Conservation (phyloP, 306 rosid genomes). For the Prunus mume region DNA sequence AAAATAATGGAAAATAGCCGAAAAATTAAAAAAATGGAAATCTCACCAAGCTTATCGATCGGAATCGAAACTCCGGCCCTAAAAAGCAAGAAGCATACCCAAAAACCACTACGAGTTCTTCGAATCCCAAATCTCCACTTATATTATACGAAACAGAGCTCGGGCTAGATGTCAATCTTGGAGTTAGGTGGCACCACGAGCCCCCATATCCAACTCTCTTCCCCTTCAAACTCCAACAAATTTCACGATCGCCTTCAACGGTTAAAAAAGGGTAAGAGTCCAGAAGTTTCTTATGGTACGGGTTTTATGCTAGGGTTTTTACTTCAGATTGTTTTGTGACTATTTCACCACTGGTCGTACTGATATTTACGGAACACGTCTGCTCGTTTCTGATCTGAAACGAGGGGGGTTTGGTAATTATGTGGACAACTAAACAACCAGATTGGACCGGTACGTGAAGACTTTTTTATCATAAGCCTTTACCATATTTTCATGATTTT, state of each 20-base stretch:
- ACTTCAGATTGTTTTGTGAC: not conserved
- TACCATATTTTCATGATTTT: not conserved
- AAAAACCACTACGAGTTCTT: not conserved
- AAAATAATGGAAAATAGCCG: not conserved
- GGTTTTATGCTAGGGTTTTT: not conserved
- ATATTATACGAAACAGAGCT: not conserved
- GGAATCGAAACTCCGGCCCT: slow-evolving; percentile 41
- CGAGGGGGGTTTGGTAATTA: slow-evolving; percentile 19
- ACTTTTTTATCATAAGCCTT: not conserved
- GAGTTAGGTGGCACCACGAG: slow-evolving; percentile 38
- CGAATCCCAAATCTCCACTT: not conserved
- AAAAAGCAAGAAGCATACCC: not conserved
- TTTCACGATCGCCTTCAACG: slow-evolving; percentile 12
- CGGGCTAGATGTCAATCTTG: not conserved
- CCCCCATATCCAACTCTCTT: not conserved
- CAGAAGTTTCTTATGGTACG: slow-evolving; percentile 2
- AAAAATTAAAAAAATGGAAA: not conserved
- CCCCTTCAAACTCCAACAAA: slow-evolving; percentile 12
- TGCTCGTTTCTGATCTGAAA: not conserved
- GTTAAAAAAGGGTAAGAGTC: not conserved
- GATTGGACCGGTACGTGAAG: not conserved
- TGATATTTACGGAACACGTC: not conserved
- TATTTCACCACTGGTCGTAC: not conserved
- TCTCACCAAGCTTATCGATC: slow-evolving; percentile 19
- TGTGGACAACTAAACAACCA: not conserved